Conservation (phyloP, 1,284 basidiomycete genomes). For the Flammula alnicola region DNA sequence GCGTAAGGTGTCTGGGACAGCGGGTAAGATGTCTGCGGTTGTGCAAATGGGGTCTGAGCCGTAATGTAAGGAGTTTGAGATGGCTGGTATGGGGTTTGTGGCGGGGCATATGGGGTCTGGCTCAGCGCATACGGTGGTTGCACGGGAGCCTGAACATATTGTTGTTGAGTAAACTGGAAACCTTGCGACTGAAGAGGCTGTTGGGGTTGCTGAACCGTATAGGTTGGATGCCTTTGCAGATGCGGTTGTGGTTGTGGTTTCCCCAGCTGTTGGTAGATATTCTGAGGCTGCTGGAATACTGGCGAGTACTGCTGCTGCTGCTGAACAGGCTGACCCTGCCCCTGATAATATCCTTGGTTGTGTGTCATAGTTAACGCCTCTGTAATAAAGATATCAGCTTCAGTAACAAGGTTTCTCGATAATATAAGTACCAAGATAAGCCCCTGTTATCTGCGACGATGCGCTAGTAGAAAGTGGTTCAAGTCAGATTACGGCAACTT, state of each 20-base stretch:
- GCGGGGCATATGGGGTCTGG: conserved; percentile 21
- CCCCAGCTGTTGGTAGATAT: conserved; percentile 38
- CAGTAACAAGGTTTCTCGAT: too few species aligned
- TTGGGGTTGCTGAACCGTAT: conserved; percentile 24
- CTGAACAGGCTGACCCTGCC: conserved; percentile 20
- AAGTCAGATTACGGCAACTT: too few species aligned
- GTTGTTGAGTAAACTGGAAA: conserved; percentile 17
- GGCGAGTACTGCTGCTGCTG: conserved; percentile 25
- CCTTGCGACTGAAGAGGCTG: conserved; percentile 24
- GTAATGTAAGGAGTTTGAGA: conserved; percentile 19
- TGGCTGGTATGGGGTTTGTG: conserved; percentile 20
- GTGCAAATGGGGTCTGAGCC: conserved; percentile 19
- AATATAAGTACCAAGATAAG: too few species aligned
- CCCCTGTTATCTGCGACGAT: neutral
- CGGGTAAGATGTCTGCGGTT: conserved; percentile 21
- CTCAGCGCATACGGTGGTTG: conserved; percentile 18
- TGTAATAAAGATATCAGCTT: too few species aligned
- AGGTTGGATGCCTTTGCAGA: conserved; percentile 27
- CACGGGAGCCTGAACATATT: conserved; percentile 14
- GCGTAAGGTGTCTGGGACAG: conserved; percentile 21
- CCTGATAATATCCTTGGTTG: conserved; percentile 20
- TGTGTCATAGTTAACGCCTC: too few species aligned
- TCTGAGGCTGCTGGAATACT: conserved; percentile 32
- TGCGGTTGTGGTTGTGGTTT: conserved; percentile 37
- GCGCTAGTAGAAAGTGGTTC: conserved; percentile 5